phyloP scores from a whole-genome alignment of 2,329 filamentous ascomycete species.

The Lachnum nothofagi region DNA sequence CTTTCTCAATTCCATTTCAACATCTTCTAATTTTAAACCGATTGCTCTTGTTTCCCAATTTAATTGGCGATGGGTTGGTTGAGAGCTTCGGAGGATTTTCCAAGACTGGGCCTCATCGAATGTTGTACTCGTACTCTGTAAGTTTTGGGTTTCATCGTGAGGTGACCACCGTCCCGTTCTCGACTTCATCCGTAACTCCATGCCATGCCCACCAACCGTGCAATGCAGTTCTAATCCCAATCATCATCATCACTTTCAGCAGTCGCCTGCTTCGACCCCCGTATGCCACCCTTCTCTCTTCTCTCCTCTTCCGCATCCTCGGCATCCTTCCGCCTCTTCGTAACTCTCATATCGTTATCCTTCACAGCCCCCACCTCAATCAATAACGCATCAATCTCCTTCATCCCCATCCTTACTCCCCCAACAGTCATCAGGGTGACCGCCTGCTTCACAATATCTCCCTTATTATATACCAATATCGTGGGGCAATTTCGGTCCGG shows the following conservation, averaged over 20 bases:
- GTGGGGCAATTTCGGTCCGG: constrained; percentile 93
- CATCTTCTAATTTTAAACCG: too few relatives aligned
- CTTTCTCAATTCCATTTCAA: too few relatives aligned
- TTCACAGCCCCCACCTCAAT: constrained; percentile 77
- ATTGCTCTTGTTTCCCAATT: too few relatives aligned
- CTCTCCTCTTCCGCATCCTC: constrained; percentile 31
- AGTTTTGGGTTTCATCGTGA: too few relatives aligned
- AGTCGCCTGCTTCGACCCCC: constrained; percentile 23
- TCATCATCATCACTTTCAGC: constrained; percentile 42
- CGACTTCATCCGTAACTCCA: constrained; percentile 11
- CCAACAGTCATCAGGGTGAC: constrained; percentile 80
- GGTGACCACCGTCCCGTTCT: too few relatives aligned
- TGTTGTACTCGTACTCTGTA: too few relatives aligned
- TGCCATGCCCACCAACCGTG: constrained; percentile 1
- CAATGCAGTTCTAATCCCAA: constrained; percentile 44
- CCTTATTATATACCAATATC: constrained; percentile 85
- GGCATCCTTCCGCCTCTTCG: constrained; percentile 28
- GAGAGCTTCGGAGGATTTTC: too few relatives aligned
- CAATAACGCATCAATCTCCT: constrained; percentile 74
- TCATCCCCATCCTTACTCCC: constrained; percentile 64
- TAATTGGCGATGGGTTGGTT: too few relatives aligned
- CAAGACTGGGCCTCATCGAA: too few relatives aligned
- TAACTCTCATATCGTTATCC: constrained; percentile 70
- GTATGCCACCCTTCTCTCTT: constrained; percentile 28
- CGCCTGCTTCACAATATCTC: constrained; percentile 84